Evolutionary conservation across 192 early-diverging fungal species (phyloP).

Genomic region (Spizellomyces sp.): DNA sequence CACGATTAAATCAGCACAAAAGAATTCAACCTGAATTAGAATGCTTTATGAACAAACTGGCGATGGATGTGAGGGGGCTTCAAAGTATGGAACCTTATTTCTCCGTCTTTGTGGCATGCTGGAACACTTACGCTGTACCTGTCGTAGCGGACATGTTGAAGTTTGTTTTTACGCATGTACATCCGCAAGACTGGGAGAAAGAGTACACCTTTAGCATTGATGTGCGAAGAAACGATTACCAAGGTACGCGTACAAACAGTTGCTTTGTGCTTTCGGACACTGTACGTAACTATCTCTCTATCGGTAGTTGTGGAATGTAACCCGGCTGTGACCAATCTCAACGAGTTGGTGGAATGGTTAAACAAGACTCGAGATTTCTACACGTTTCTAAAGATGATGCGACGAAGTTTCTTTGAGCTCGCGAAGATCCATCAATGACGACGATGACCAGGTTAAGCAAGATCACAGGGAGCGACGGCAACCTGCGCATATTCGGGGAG

Average conservation of each 20-base stretch:
- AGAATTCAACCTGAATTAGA: constrained; percentile 62
- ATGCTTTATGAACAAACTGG: constrained; percentile 57
- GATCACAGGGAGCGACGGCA: not conserved
- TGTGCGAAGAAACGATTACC: constrained; percentile 58
- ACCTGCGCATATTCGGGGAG: too few relatives aligned
- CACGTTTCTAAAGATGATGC: constrained; percentile 68
- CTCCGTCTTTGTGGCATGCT: not conserved
- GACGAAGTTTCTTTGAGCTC: constrained; percentile 56
- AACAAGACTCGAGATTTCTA: constrained; percentile 70
- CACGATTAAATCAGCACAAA: constrained; percentile 35
- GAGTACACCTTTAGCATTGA: constrained; percentile 61
- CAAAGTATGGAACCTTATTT: constrained; percentile 27
- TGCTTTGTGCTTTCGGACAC: too few relatives aligned
- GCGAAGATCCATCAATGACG: constrained; percentile 12
- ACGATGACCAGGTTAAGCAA: not conserved
- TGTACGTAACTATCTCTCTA: not conserved
- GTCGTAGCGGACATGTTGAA: constrained; percentile 52
- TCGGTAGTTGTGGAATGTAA: constrained; percentile 53
- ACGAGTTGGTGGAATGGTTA: constrained; percentile 51
- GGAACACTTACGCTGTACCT: not conserved
- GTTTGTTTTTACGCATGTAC: constrained; percentile 70
- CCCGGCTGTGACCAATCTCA: constrained; percentile 50
- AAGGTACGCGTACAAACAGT: constrained; percentile 30
- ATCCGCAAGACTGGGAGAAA: constrained; percentile 50
- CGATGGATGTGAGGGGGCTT: constrained; percentile 46